Base-by-base conservation (phyloP, 306 rosid genomes). In the Fragaria nilgerrensis region DNA sequence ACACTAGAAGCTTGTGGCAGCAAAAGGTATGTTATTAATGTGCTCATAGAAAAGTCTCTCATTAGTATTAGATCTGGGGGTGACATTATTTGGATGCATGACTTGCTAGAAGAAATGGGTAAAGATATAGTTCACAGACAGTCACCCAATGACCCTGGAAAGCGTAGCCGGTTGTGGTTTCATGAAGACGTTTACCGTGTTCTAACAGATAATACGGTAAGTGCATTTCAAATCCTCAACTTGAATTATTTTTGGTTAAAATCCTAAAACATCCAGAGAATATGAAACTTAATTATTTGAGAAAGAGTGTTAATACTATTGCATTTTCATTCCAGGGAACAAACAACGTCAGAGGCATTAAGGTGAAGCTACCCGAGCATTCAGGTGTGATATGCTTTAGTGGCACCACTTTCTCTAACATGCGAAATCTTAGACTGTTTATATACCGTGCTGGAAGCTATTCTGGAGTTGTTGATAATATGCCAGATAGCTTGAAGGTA, bases 61-160 rank as follows among this genome's bases (percentile, higher is more conserved):
- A 27, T 79, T 0, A 45, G n/a, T 25, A 69, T 62, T 20, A 32
- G 34, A 32, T 32, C 34, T 4, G 34, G 34, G 34, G 32, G 37
- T 67, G 10, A 9, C 39, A 32, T 11, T 9, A 13, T 85, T 15
- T 1, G 3, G 69, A 80, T 84, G 85, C 88, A 80, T 80, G 85
- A 85, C 47, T 83, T 80, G 50, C 22, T 80, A 47, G 84, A 82
- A 73, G 83, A 82, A 75, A 48, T 85, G 44, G 90, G 88, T 13
- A 77, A 65, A 53, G 77, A 82, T 64, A 73, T 80, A 69, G 84
- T 73, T 69, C 50, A 81, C 58, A 17, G 8, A 67, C 85, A 41
- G 9, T 41, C 11, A 2, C 34, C 78, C 29, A 16, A 43, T 22
- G 74, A 82, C 1, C 83, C 77, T 2, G 66, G 82, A 2, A 76